Evolutionary conservation across 306 rosid species (phyloP).

Genomic region (Fagus crenata): DNA sequence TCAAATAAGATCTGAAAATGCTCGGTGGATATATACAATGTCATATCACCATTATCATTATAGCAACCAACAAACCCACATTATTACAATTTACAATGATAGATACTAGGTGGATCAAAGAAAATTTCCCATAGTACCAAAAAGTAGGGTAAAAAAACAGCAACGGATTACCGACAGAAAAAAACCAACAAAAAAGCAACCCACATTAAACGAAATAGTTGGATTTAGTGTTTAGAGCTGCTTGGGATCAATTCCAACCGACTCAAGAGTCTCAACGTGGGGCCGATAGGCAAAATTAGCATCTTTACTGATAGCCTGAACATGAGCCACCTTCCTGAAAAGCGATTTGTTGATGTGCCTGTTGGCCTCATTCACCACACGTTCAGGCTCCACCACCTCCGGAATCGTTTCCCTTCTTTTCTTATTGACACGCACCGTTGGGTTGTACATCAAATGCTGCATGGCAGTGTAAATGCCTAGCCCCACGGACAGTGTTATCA

Average conservation of each 20-base stretch:
- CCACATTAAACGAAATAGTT: too few species aligned
- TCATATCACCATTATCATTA: too few species aligned
- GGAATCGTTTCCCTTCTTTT: slow-evolving; percentile 69
- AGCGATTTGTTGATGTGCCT: slow-evolving; percentile 37
- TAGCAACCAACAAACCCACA: too few species aligned
- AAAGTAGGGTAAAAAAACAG: too few species aligned
- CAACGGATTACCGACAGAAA: too few species aligned
- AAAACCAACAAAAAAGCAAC: too few species aligned
- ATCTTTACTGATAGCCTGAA: slow-evolving; percentile 51
- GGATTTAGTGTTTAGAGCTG: background rate
- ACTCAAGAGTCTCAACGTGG: slow-evolving; percentile 45
- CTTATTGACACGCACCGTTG: slow-evolving; percentile 67
- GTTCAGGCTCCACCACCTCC: slow-evolving; percentile 87
- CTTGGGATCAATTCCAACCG: slow-evolving; percentile 60
- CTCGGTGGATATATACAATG: too few species aligned
- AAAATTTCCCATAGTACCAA: too few species aligned
- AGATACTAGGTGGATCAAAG: too few species aligned
- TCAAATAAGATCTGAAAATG: too few species aligned
- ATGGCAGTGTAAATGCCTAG: slow-evolving; percentile 70
- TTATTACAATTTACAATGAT: too few species aligned
- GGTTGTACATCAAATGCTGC: slow-evolving; percentile 62
- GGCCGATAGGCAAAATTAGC: slow-evolving; percentile 39
- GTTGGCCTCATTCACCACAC: slow-evolving; percentile 51
- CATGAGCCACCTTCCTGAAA: slow-evolving; percentile 77
- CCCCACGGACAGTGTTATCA: slow-evolving; percentile 45